Base-by-base conservation (phyloP, 1,284 basidiomycete species). In the Cutaneotrichosporon daszewskae region DNA sequence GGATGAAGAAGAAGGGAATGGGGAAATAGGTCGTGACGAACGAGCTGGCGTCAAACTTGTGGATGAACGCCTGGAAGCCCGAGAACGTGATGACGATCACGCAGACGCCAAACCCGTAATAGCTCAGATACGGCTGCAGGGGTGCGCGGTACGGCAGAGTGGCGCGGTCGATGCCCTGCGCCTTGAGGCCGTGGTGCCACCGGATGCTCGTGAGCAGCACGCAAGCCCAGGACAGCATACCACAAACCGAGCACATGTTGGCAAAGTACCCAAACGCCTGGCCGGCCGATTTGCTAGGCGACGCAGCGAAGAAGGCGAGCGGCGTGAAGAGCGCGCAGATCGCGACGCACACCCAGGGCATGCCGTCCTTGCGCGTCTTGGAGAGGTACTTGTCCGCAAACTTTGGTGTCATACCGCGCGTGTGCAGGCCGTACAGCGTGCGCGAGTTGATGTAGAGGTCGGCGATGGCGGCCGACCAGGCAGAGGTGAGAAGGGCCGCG, bases 201-300 rank as follows among this genome's bases (percentile, higher is more conserved):
- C 85, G 81, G 45, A 87, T 67, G 67, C 89, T 89, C 7, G 83
- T 85, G 40, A 88, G 54, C 28, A 75, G 76, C 60, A 92, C 92
- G 50, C 82, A 85, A 59, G 85, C 82, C 89, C 89, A 94, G 11
- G 84, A 58, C 40, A 64, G 47, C 13, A 84, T 67, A 32, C 83
- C 83, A 8, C 77, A 75, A 17, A 55, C 54, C 16, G 64, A 45
- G 16, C 55, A 57, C 66, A 88, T 82, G 72, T 83, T 85, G 34
- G 80, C 65, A 42, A 84, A 80, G 81, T 85, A 90, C 22, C 70
- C 68, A 65, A 94, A 87, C 31, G 88, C 84, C 32, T 66, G 74
- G 32, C 83, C 46, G 3, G 51, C 45, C 6, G 50, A 41, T 19
- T 32, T 81, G 11, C 82, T 76, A 14, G 49, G 50, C 8, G 73